These are phyloP conservation scores for Fusarium sp. DNA, from an alignment of 2,329 filamentous ascomycete genomes.

Conservation along the genomic window DNA sequence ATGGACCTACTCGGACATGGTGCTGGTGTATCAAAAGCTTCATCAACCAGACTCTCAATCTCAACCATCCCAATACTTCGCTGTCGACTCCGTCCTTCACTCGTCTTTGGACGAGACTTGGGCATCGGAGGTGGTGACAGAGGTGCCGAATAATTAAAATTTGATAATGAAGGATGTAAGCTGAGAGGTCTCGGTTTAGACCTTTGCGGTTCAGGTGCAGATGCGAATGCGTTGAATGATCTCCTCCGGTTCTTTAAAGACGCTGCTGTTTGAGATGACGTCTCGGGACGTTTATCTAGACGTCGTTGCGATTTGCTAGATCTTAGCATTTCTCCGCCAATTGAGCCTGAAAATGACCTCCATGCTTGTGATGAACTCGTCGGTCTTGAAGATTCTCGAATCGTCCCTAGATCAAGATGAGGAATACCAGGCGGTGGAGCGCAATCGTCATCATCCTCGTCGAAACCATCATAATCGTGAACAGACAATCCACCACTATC, in stretches of 20 bases:
- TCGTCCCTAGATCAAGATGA: constrained; percentile 18
- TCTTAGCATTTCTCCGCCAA: constrained; percentile 9
- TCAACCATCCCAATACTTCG: constrained; percentile 31
- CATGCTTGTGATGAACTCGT: constrained; percentile 31
- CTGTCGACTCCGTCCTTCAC: constrained; percentile 18
- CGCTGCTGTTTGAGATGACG: constrained; percentile 6
- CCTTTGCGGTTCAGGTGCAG: constrained; percentile 12
- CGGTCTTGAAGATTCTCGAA: constrained; percentile 20
- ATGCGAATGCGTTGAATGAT: constrained; percentile 40
- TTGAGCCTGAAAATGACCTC: constrained; percentile 32
- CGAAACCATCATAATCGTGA: neutral
- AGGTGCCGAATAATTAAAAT: constrained; percentile 20
- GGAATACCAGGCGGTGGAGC: constrained; percentile 33
- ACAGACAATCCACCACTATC: neutral
- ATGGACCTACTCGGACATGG: constrained; percentile 33
- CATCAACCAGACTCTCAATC: constrained; percentile 30
- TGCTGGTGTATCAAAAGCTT: constrained; percentile 30
- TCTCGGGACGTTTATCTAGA: constrained; percentile 18
- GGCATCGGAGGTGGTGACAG: constrained; percentile 30
- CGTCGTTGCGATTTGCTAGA: constrained; percentile 8
- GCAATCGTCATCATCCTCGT: constrained; percentile 22
- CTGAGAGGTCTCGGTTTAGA: constrained; percentile 39
- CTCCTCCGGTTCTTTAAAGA: constrained; percentile 29
- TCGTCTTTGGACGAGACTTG: constrained; percentile 33
- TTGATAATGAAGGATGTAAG: constrained; percentile 36